These are phyloP conservation scores for Suhomyces sp. DNA, from an alignment of 805 yeast genomes.

Conservation along the genomic window DNA sequence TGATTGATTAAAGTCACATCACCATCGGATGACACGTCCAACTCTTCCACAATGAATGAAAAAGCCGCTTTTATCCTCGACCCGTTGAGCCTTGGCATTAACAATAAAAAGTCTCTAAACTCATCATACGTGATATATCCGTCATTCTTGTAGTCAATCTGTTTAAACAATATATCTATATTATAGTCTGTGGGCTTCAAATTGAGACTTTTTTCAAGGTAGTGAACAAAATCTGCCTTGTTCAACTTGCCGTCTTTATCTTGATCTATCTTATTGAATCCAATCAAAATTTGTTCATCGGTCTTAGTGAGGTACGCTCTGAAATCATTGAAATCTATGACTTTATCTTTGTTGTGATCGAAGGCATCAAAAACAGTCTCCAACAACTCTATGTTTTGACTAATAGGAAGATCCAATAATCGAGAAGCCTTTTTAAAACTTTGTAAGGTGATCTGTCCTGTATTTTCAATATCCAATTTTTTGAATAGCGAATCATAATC, in stretches of 20 bases:
- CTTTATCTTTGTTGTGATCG: constrained; percentile 54
- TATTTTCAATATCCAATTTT: constrained; percentile 34
- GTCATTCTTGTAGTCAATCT: constrained; percentile 52
- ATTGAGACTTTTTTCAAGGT: constrained; percentile 54
- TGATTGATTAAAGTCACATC: constrained; percentile 84
- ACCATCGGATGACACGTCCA: constrained; percentile 84
- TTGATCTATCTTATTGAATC: constrained; percentile 65
- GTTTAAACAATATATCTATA: constrained; percentile 54
- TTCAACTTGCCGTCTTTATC: constrained; percentile 73
- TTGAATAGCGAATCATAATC: constrained; percentile 35
- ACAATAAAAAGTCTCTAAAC: constrained; percentile 76
- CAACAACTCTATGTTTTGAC: constrained; percentile 57
- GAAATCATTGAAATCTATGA: constrained; percentile 65
- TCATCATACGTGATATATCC: constrained; percentile 80
- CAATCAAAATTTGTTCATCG: constrained; percentile 65
- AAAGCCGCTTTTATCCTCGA: constrained; percentile 80
- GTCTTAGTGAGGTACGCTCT: constrained; percentile 61
- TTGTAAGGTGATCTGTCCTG: constrained; percentile 48
- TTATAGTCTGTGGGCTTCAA: constrained; percentile 50
- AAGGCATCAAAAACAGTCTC: constrained; percentile 55
- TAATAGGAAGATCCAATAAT: constrained; percentile 59
- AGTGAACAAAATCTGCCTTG: constrained; percentile 62
- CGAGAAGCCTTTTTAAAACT: constrained; percentile 49
- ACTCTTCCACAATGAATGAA: constrained; percentile 71
- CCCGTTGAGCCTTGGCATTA: constrained; percentile 79